Evolutionary conservation across 2,329 filamentous ascomycete genomes (phyloP).

Genomic region (Emericellopsis cladophorae): DNA sequence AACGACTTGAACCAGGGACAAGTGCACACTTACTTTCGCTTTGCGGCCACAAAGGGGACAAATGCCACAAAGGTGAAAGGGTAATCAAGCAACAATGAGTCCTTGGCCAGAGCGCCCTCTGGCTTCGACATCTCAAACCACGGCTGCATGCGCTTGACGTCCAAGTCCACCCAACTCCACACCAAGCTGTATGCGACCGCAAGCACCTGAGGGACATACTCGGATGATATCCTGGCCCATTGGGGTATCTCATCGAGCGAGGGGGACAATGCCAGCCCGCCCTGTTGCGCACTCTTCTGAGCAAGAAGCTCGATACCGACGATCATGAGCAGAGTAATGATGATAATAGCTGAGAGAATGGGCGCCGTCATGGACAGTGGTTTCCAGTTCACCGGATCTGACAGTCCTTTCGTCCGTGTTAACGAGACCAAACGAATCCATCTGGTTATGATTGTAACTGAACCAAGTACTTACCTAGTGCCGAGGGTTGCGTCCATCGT

Average conservation of each 20-base stretch:
- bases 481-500: not conserved
- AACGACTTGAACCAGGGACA: no score
- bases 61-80: conserved; percentile 25
- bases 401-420: no score
- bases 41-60: conserved; percentile 16
- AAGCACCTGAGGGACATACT: conserved; percentile 39
- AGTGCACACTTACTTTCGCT: no score
- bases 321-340: conserved; percentile 25
- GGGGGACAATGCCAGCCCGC: conserved; percentile 22
- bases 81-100: conserved; percentile 41
- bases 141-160: conserved; percentile 45
- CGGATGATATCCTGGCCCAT: conserved; percentile 23
- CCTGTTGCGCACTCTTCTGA: conserved; percentile 20
- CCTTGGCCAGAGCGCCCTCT: conserved; percentile 24
- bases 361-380: conserved; percentile 8
- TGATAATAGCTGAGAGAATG: conserved; percentile 22
- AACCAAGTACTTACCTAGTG: no score
- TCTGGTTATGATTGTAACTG: no score
- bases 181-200: conserved; percentile 41
- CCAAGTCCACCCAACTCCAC: conserved; percentile 48
- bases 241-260: conserved; percentile 19
- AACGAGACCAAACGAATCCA: no score
- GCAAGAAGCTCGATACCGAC: conserved; percentile 30
- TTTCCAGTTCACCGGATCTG: conserved; percentile 1
- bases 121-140: conserved; percentile 42